These are phyloP conservation scores for Giardia duodenalis DNA, from an alignment of 208 protist genomes.

Conservation along the genomic window DNA sequence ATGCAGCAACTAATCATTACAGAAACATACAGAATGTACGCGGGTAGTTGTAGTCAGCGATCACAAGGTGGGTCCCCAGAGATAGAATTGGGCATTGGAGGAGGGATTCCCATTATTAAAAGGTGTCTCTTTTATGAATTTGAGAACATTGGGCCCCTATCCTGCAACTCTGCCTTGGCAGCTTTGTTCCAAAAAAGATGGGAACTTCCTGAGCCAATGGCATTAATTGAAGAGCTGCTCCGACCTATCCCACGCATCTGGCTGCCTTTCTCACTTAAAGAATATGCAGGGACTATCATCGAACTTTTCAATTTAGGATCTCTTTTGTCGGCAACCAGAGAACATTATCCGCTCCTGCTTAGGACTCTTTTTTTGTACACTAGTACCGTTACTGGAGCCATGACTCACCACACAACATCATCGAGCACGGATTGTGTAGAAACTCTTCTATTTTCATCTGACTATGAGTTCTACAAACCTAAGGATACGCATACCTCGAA, in stretches of 20 bases:
- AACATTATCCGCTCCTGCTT: not conserved
- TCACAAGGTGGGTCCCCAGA: no score
- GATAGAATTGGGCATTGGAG: no score
- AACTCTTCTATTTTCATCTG: not conserved
- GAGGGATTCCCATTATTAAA: no score
- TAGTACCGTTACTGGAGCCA: not conserved
- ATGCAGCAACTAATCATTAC: not conserved
- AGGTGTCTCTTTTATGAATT: no score
- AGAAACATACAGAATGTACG: not conserved
- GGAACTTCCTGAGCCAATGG: no score
- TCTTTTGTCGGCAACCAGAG: not conserved
- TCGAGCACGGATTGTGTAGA: not conserved
- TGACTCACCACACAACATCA: not conserved
- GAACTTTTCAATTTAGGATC: not conserved
- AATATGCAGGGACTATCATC: not conserved
- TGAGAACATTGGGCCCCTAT: no score
- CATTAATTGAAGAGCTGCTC: not conserved
- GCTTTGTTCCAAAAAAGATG: not conserved
- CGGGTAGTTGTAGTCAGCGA: not conserved
- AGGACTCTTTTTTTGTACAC: not conserved
- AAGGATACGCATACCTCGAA: no score
- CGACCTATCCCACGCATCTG: not conserved
- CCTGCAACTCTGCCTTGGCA: no score
- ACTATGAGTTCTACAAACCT: not conserved
- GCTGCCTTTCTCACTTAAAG: not conserved